Evolutionary conservation across 768 basidiomycete species (phyloP).

Genomic region (Arthromyces matolae): DNA sequence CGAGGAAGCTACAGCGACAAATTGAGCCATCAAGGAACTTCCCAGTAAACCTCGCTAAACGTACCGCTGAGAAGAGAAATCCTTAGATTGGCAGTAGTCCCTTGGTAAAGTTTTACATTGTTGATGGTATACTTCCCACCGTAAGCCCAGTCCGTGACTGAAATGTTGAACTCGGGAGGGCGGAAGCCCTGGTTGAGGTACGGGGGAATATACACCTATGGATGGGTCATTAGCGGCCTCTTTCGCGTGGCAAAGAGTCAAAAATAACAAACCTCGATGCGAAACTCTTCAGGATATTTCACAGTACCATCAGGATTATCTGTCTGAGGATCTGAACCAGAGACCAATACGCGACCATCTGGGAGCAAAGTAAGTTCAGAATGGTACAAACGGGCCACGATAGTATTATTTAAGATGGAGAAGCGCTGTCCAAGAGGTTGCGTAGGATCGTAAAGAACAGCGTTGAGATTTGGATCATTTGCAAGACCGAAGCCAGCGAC

Average conservation of each 20-base stretch:
- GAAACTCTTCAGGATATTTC: slow-evolving; percentile 72
- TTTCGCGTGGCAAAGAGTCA: neutral
- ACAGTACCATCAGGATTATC: slow-evolving; percentile 34
- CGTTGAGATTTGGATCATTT: slow-evolving; percentile 56
- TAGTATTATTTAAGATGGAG: slow-evolving; percentile 63
- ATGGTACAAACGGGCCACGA: slow-evolving; percentile 74
- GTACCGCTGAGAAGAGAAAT: slow-evolving; percentile 64
- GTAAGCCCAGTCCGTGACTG: slow-evolving; percentile 60
- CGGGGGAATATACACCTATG: slow-evolving; percentile 76
- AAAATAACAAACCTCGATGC: slow-evolving; percentile 40
- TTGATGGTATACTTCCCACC: slow-evolving; percentile 51
- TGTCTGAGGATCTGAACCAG: slow-evolving; percentile 73
- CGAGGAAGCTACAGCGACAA: slow-evolving; percentile 47
- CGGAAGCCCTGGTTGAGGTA: slow-evolving; percentile 64
- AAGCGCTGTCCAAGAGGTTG: slow-evolving; percentile 57
- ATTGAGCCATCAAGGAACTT: slow-evolving; percentile 11
- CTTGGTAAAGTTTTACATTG: slow-evolving; percentile 42
- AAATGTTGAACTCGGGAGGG: slow-evolving; percentile 61
- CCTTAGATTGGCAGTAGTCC: slow-evolving; percentile 41
- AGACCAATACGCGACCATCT: slow-evolving; percentile 71
- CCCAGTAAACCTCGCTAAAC: too few relatives aligned
- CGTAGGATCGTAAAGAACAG: slow-evolving; percentile 68
- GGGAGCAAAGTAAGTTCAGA: slow-evolving; percentile 72
- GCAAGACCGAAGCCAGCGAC: slow-evolving; percentile 73
- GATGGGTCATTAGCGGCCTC: neutral